A percentile compares a stretch with the other conserved stretches of the same genome.
These are phyloP conservation scores for Salisapilia sapeloensis DNA, from an alignment of 352 stramenopile species.

Conservation along the genomic window DNA sequence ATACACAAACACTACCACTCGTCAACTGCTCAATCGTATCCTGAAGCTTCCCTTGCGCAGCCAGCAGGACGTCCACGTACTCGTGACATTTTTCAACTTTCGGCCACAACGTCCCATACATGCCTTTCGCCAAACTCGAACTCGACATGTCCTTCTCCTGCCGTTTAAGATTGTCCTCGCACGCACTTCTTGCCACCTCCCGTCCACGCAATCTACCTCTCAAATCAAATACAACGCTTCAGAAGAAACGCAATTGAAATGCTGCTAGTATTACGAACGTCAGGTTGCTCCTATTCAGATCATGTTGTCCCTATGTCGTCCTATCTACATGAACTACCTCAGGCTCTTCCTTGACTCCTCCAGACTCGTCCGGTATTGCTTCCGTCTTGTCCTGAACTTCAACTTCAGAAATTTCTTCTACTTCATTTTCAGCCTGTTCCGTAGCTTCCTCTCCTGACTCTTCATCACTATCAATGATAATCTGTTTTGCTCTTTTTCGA, in stretches of 20 bases:
- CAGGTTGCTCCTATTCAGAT: too few relatives aligned
- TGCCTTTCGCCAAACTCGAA: constrained; percentile 52
- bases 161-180: too few relatives aligned
- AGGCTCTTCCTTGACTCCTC: constrained; percentile 9
- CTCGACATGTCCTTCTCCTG: too few relatives aligned
- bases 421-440: constrained; percentile 2
- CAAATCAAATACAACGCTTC: too few relatives aligned
- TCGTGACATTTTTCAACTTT: constrained; percentile 69
- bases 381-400: constrained; percentile 1
- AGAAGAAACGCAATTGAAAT: too few relatives aligned
- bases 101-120: constrained; percentile 69
- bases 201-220: too few relatives aligned
- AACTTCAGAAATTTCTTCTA: not conserved
- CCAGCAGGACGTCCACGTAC: constrained; percentile 53
- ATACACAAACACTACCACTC: constrained; percentile 10
- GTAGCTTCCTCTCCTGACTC: not conserved
- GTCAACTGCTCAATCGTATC: constrained; percentile 42
- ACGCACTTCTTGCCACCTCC: too few relatives aligned
- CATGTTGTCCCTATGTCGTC: too few relatives aligned
- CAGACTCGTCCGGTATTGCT: constrained; percentile 4
- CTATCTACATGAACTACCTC: constrained; percentile 9
- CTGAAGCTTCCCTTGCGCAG: constrained; percentile 54
- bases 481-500: constrained; percentile 2
- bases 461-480: constrained; percentile 3
- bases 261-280: too few relatives aligned